Evolutionary conservation across 805 yeast genomes (phyloP).

Genomic region (Starmerella khaoyaiensis): DNA sequence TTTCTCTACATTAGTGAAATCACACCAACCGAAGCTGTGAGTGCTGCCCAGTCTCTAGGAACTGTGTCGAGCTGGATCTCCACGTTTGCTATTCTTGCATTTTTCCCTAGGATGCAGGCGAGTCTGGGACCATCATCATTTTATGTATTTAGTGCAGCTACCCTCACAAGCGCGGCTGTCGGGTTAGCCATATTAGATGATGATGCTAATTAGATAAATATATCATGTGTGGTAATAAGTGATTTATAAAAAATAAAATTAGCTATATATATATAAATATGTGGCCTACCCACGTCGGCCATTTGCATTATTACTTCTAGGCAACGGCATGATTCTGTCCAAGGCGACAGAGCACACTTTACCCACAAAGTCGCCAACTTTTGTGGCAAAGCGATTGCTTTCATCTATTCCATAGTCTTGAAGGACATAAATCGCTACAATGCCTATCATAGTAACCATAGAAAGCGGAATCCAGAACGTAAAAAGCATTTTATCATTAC

Average conservation of each 20-base stretch:
- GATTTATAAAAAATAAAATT: background rate
- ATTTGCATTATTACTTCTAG: constrained; percentile 5
- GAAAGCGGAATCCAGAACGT: constrained; percentile 87
- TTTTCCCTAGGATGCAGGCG: constrained; percentile 62
- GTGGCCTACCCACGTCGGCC: background rate
- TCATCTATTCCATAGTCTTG: constrained; percentile 11
- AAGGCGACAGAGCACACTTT: constrained; percentile 1
- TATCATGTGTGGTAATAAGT: background rate
- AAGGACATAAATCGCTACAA: constrained; percentile 10
- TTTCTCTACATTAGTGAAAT: constrained; percentile 78
- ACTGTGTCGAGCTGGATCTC: constrained; percentile 85
- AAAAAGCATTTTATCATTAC: constrained; percentile 68
- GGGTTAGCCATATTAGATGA: background rate
- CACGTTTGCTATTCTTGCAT: constrained; percentile 59
- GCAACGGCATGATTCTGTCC: constrained; percentile 13
- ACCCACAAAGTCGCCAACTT: constrained; percentile 7
- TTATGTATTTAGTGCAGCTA: constrained; percentile 41
- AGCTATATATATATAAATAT: background rate
- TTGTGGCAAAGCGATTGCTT: constrained; percentile 6
- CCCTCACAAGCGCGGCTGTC: constrained; percentile 36
- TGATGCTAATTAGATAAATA: background rate
- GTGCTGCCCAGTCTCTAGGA: constrained; percentile 86
- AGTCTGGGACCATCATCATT: constrained; percentile 68
- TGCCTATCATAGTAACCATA: constrained; percentile 23
- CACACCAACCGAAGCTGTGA: constrained; percentile 67